Conservation (phyloP, 2,329 filamentous ascomycete genomes). For the Gnomoniopsis smithogilvyi region DNA sequence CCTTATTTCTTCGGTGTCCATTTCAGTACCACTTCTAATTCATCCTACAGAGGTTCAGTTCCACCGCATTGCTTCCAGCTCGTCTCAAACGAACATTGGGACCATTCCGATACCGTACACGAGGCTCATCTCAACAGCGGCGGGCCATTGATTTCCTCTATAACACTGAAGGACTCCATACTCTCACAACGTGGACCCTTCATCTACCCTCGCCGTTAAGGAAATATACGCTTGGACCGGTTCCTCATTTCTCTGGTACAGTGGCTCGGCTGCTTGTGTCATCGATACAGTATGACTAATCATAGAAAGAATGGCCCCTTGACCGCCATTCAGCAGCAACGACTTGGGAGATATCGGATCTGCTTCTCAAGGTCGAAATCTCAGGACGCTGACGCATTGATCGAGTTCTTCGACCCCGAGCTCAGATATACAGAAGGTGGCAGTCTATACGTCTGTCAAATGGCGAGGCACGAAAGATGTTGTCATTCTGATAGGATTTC, state of each 20-base stretch:
- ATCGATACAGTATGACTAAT: not conserved
- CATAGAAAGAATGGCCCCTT: not conserved
- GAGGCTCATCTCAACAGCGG: not conserved
- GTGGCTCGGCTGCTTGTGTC: not conserved
- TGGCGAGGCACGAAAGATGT: not conserved
- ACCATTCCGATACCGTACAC: not conserved
- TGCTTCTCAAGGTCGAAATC: constrained; percentile 6
- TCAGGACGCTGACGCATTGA: not conserved
- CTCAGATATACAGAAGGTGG: constrained; percentile 3
- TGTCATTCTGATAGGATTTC: not conserved
- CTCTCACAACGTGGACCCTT: not conserved
- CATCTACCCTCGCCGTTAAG: not conserved
- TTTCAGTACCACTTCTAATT: not conserved
- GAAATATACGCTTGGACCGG: not conserved
- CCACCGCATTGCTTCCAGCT: constrained; percentile 5
- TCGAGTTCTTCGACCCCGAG: constrained; percentile 13
- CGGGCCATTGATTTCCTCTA: not conserved
- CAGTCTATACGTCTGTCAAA: not conserved
- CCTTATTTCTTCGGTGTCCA: not conserved
- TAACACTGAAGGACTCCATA: not conserved
- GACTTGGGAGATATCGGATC: constrained; percentile 3
- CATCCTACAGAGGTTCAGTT: not conserved
- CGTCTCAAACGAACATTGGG: not conserved
- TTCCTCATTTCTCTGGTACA: constrained; percentile 5
- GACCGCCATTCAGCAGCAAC: not conserved